These are phyloP conservation scores for Colletotrichum endophyticum DNA, from an alignment of 2,329 filamentous ascomycete genomes.

Conservation along the genomic window DNA sequence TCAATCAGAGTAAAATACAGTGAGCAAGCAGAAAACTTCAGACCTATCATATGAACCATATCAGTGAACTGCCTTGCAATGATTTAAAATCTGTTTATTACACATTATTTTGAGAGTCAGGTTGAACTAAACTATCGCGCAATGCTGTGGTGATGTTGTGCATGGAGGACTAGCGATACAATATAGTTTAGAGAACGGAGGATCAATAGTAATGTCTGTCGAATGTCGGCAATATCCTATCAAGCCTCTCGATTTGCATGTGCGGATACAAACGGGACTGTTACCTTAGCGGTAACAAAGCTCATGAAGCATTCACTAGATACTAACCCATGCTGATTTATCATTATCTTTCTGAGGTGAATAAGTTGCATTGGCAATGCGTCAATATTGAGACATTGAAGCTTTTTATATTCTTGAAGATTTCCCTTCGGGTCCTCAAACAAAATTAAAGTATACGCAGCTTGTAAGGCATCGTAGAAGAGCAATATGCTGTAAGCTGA, in stretches of 20 bases:
- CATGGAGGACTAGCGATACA: background rate
- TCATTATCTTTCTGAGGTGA: background rate
- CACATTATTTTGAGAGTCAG: background rate
- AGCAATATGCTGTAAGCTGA: background rate
- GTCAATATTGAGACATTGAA: background rate
- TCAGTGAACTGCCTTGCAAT: background rate
- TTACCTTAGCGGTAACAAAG: background rate
- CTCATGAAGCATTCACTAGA: background rate
- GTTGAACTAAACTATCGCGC: background rate
- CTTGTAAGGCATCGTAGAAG: background rate
- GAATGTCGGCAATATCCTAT: background rate
- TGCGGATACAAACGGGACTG: background rate
- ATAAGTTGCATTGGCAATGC: background rate
- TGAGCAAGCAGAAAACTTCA: background rate
- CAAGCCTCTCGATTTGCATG: background rate
- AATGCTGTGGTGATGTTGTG: accelerated
- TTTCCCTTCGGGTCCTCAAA: background rate
- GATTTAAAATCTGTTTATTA: background rate
- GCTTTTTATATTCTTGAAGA: background rate
- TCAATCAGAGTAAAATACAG: background rate
- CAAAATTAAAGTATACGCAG: background rate
- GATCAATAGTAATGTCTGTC: background rate
- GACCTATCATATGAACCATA: background rate
- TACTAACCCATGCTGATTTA: accelerated
- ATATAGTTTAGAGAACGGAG: background rate